phyloP scores from a whole-genome alignment of 208 protist species.

The Lotmaria passim region DNA sequence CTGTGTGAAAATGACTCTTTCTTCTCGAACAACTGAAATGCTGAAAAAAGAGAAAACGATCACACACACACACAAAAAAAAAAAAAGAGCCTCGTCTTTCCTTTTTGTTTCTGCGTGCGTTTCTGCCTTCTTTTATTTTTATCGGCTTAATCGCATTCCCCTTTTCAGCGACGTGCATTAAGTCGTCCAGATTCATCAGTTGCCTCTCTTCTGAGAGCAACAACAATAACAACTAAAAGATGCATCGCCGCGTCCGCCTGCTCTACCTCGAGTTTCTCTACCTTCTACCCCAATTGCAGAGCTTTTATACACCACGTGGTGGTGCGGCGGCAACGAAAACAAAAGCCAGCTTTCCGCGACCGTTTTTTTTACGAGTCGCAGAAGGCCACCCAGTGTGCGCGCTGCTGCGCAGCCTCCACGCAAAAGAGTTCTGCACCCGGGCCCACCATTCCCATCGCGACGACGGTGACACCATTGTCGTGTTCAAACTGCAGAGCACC shows the following conservation, averaged over 20 bases:
- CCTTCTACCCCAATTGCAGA: conserved; percentile 46
- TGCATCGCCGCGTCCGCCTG: conserved; percentile 52
- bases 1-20: no score
- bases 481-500: conserved; percentile 21
- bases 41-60: no score
- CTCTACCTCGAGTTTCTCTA: conserved; percentile 80
- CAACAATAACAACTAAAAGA: neutral
- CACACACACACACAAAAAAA: no score
- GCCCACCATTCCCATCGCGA: no score
- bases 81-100: no score
- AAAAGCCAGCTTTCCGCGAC: neutral
- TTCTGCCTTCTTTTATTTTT: neutral
- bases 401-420: neutral
- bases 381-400: conserved; percentile 15
- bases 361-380: conserved; percentile 21
- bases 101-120: no score
- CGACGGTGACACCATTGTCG: neutral
- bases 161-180: no score
- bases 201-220: no score
- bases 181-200: no score
- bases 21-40: no score
- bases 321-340: neutral
- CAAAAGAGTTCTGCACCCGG: conserved; percentile 11
- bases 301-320: conserved; percentile 20
- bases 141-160: no score